A percentile compares a stretch with the other conserved stretches of the same genome.
phyloP scores from a whole-genome alignment of 2,329 filamentous ascomycete species.

The Gaeumannomyces tritici region DNA sequence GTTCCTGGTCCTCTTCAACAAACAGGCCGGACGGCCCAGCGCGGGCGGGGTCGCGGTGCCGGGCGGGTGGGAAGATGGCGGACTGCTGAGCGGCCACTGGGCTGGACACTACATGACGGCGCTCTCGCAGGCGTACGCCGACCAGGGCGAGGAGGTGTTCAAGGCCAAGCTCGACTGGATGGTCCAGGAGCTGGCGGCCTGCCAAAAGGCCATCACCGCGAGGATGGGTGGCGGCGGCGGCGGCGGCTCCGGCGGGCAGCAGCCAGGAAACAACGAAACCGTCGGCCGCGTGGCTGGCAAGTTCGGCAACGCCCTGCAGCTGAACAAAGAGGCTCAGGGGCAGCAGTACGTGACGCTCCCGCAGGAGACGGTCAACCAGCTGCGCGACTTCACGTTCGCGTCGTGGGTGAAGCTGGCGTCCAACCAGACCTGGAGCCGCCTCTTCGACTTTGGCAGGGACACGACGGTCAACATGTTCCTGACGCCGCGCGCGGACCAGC shows the following conservation, averaged over 20 bases:
- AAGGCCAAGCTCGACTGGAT: slow-evolving; percentile 23
- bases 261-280: neutral
- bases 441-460: slow-evolving; percentile 14
- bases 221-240: slow-evolving; percentile 15
- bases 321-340: slow-evolving; percentile 3
- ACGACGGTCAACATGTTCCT: slow-evolving; percentile 12
- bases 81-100: slow-evolving; percentile 23
- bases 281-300: slow-evolving; percentile 11
- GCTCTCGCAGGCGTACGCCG: slow-evolving; percentile 21
- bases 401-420: slow-evolving; percentile 10
- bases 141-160: slow-evolving; percentile 18
- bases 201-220: slow-evolving; percentile 20
- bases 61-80: slow-evolving; percentile 24
- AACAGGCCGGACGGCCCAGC: slow-evolving; percentile 20
- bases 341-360: slow-evolving; percentile 12
- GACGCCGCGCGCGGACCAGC: slow-evolving; percentile 8
- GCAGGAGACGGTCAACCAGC: slow-evolving; percentile 13
- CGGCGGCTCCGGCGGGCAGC: neutral
- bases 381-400: slow-evolving; percentile 13
- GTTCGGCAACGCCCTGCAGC: slow-evolving; percentile 10
- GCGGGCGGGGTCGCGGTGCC: slow-evolving; percentile 14
- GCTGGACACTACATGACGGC: slow-evolving; percentile 22
- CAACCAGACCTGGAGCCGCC: slow-evolving; percentile 7
- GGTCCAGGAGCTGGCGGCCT: slow-evolving; percentile 18
- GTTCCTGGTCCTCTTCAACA: slow-evolving; percentile 21